phyloP scores from a whole-genome alignment of 129 eudicot genomes.

The Kitagawia praeruptora region DNA sequence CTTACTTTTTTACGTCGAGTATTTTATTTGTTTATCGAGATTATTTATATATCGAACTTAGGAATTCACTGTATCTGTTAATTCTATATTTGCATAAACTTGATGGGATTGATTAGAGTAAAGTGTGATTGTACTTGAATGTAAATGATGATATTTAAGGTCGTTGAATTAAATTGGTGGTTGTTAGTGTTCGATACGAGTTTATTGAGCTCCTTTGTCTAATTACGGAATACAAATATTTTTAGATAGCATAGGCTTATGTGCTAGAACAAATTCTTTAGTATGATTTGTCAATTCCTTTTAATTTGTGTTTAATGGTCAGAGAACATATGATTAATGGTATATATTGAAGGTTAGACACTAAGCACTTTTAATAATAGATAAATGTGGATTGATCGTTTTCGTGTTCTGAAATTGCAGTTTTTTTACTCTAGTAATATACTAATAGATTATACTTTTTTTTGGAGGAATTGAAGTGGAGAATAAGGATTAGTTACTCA shows the following conservation, averaged over 20 bases:
- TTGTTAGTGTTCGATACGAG: neutral
- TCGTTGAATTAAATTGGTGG: neutral
- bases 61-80: too few relatives aligned
- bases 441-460: neutral
- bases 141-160: neutral
- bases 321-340: neutral
- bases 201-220: neutral
- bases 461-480: neutral
- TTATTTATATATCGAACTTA: too few relatives aligned
- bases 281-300: neutral
- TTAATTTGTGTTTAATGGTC: neutral
- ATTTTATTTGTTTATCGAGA: too few relatives aligned
- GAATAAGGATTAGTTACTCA: neutral
- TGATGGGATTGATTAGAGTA: neutral
- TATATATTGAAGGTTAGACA: neutral
- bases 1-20: too few relatives aligned
- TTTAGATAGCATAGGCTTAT: too few relatives aligned
- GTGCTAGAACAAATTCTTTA: neutral
- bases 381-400: neutral
- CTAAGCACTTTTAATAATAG: neutral
- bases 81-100: neutral
- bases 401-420: neutral
- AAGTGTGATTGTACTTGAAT: too few relatives aligned
- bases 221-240: neutral
- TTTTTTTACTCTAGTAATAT: neutral